Evolutionary conservation across 78 protist species (phyloP).

Genomic region (Guillardia theta): DNA sequence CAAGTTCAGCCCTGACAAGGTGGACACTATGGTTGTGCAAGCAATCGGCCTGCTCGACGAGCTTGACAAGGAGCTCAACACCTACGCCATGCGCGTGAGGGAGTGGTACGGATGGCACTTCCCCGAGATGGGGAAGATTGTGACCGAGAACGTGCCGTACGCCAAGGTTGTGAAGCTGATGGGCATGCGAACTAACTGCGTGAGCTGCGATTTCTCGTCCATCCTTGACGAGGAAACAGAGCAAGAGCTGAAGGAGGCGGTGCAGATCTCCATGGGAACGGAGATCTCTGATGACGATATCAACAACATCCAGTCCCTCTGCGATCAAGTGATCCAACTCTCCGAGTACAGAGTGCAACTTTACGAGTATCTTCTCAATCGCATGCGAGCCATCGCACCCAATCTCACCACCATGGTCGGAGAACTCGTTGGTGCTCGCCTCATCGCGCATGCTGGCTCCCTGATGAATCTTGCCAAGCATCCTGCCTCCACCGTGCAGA

Average conservation of each 20-base stretch:
- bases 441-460: constrained; percentile 71
- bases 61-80: constrained; percentile 97
- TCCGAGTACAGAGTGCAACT: constrained; percentile 83
- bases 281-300: constrained; percentile 81
- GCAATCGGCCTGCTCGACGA: constrained; percentile 96
- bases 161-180: constrained; percentile 70
- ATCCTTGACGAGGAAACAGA: constrained; percentile 82
- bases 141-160: constrained; percentile 81
- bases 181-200: constrained; percentile 60
- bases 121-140: constrained; percentile 93
- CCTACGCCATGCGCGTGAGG: constrained; percentile 94
- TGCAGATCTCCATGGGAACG: constrained; percentile 82
- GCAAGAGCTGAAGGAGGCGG: constrained; percentile 64
- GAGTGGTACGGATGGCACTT: constrained; percentile 98
- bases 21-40: constrained; percentile 98
- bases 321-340: constrained; percentile 81
- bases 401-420: constrained; percentile 95
- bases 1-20: constrained; percentile 97
- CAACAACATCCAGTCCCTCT: constrained; percentile 79
- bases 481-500: constrained; percentile 99
- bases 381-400: constrained; percentile 98
- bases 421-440: constrained; percentile 88
- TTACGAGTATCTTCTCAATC: constrained; percentile 84
- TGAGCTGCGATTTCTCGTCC: constrained; percentile 70
- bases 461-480: constrained; percentile 95